Conservation (phyloP, 345 rosid species). For the Leavenworthia alabamica region DNA sequence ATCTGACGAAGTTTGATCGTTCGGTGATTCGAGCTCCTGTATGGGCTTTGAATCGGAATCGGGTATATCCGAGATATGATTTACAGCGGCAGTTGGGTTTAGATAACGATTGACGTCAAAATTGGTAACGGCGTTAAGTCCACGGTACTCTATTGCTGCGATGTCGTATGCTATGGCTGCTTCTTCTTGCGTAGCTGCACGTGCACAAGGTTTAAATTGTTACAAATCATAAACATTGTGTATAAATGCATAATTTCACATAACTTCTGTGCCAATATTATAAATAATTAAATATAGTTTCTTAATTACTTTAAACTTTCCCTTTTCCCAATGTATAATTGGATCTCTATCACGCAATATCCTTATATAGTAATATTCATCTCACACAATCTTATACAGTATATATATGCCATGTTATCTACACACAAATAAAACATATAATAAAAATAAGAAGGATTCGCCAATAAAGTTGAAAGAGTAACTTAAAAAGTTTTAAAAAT, state of each 20-base stretch:
- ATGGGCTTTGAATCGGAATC: not conserved
- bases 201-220: not conserved
- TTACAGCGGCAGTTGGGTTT: not conserved
- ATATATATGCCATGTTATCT: not conserved
- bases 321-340: not conserved
- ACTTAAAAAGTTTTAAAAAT: not conserved
- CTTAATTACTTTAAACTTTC: not conserved
- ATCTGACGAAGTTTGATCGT: conserved; percentile 13
- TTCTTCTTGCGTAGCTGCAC: conserved; percentile 91
- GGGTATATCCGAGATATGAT: not conserved
- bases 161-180: conserved; percentile 89
- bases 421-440: not conserved
- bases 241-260: not conserved
- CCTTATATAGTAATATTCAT: not conserved
- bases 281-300: not conserved
- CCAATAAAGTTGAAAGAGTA: conserved; percentile 8
- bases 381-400: not conserved
- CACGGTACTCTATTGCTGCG: conserved; percentile 93
- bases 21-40: not conserved
- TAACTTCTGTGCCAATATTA: not conserved
- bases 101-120: conserved; percentile 78
- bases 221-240: not conserved
- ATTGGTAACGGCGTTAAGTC: conserved; percentile 89
- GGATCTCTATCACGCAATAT: not conserved
- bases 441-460: not conserved